phyloP scores from a whole-genome alignment of 2,329 filamentous ascomycete genomes.

The Neonectria magnoliae region DNA sequence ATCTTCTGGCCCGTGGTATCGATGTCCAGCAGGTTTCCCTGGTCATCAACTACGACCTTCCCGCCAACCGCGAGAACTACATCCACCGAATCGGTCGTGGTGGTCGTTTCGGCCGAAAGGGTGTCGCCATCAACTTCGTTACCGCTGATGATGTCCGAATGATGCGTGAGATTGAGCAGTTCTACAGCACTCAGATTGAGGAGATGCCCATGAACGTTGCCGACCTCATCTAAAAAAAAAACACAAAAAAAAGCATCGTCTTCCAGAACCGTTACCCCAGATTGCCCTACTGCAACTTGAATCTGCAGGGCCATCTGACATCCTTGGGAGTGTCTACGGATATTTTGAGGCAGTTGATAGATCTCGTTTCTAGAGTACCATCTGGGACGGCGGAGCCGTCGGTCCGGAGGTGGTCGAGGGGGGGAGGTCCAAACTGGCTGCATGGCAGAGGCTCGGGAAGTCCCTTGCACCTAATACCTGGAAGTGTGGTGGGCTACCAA shows the following conservation, averaged over 20 bases:
- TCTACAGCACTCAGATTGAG: constrained; percentile 99
- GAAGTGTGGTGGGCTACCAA: constrained; percentile 53
- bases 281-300: constrained; percentile 34
- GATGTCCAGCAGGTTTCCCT: constrained; percentile 99
- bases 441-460: constrained; percentile 52
- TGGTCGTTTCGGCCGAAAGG: constrained; percentile 99
- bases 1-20: constrained; percentile 98
- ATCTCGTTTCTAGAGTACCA: constrained; percentile 53
- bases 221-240: constrained; percentile 75
- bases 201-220: constrained; percentile 99
- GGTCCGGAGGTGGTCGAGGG: constrained; percentile 45
- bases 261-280: constrained; percentile 38
- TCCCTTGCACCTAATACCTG: constrained; percentile 51
- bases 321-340: constrained; percentile 45
- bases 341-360: constrained; percentile 52
- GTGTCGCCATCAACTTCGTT: constrained; percentile 99
- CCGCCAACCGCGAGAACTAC: constrained; percentile 99
- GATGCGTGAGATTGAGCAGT: constrained; percentile 99
- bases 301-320: constrained; percentile 43
- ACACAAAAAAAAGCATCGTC: constrained; percentile 37
- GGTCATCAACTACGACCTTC: constrained; percentile 99
- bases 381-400: constrained; percentile 41
- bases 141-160: constrained; percentile 99
- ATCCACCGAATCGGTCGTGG: constrained; percentile 99
- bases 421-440: constrained; percentile 47